These are phyloP conservation scores for Oropetium thomaeum DNA, from an alignment of 176 grass and related monocot genomes.

Conservation along the genomic window DNA sequence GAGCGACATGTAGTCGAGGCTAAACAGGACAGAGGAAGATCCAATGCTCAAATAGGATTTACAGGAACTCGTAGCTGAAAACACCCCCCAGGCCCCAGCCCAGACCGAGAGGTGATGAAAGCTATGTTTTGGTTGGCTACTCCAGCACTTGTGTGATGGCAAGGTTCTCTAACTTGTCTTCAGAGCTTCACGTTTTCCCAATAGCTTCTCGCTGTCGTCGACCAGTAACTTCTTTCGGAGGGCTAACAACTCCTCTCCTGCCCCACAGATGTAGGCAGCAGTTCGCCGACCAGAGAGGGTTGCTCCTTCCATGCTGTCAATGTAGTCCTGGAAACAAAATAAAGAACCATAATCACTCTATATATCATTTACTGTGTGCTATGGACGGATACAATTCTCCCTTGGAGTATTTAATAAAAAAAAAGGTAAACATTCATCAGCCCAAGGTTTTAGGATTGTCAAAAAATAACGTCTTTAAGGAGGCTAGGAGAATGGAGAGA, in stretches of 20 bases:
- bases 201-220: conserved; percentile 6
- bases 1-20: not conserved
- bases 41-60: conserved; percentile 25
- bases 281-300: conserved; percentile 89
- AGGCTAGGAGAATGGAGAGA: too few species aligned
- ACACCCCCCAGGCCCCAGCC: conserved; percentile 26
- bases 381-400: too few species aligned
- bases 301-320: conserved; percentile 99
- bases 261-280: conserved; percentile 67
- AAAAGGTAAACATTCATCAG: too few species aligned
- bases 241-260: conserved; percentile 61
- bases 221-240: conserved; percentile 66
- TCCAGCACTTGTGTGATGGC: conserved; percentile 9
- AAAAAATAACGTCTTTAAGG: not conserved
- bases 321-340: conserved; percentile 75
- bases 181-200: conserved; percentile 34
- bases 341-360: not conserved
- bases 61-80: conserved; percentile 32
- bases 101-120: not conserved
- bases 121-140: conserved; percentile 11
- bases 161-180: conserved; percentile 55
- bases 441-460: not conserved
- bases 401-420: too few species aligned
- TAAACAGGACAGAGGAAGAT: conserved; percentile 17
- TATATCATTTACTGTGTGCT: not conserved